Evolutionary conservation across 345 rosid species (phyloP), one percentile per base, ranked within the genome.

Genomic region (Pelargonium nanum): DNA sequence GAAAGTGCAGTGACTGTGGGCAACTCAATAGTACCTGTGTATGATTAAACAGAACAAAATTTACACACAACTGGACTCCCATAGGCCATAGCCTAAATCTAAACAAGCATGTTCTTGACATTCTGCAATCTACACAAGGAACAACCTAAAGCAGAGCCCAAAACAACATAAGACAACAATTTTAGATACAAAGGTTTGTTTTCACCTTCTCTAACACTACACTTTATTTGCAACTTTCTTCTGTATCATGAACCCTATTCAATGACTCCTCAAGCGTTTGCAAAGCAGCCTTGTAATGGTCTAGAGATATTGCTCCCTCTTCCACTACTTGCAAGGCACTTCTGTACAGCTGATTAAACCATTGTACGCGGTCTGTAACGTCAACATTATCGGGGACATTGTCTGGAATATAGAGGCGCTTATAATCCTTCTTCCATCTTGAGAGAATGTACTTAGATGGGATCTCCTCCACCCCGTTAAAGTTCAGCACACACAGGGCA

Each of bases 401-500:
- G 21, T 76, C 81, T 0, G 82, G 76, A 0, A 70, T 61, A 15
- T 68, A 65, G 23, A 77, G 22, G n/a, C 85, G 81, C 69, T 79
- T 87, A 62, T 68, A 84, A 74, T 83, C 91, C 73, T 78, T 87
- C 57, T 75, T 83, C 91, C 91, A 87, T 24, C 89, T 78, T 0
- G 82, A 63, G 61, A 85, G 71, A 52, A 87, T 72, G 70, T 81
- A 87, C 58, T 72, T 66, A 6, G 81, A 53, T 1, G 91, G 95
- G 40, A 87, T 54, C 71, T 85, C 95, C 68, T 85, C 91, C 28
- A 83, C 85, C 19, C 91, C 91, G 3, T 83, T 87, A 60, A 83
- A 81, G 70, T 81, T 83, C 17, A 87, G 89, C 55, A 87, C 87
- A 65, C 88, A 82, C 1, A 91, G 63, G 22, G 96, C 90, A 68